Evolutionary conservation across 306 rosid species (phyloP).

Genomic region (Hippophae tibetana): DNA sequence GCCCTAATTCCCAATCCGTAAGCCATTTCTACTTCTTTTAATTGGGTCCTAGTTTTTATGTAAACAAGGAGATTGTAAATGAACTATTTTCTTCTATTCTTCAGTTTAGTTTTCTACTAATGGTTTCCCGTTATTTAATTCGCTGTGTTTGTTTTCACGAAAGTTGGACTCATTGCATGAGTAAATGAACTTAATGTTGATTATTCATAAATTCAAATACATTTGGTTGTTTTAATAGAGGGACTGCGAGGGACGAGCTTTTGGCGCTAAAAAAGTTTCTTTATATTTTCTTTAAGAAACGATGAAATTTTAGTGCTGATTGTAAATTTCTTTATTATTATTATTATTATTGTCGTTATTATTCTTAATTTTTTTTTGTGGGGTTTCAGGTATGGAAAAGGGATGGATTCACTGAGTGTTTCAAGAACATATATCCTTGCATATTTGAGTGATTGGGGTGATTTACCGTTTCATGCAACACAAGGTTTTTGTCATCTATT

Average conservation of each 20-base stretch:
- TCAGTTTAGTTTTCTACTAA: no score
- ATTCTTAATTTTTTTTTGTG: conserved; percentile 5
- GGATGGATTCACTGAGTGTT: conserved; percentile 54
- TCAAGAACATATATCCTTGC: conserved; percentile 73
- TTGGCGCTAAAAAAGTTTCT: no score
- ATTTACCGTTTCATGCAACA: conserved; percentile 2
- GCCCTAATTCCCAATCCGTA: conserved; percentile 59
- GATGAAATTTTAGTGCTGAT: no score
- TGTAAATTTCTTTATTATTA: background rate
- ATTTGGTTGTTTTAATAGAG: no score
- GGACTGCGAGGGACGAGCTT: no score
- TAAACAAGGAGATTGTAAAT: no score
- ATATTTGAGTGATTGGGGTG: conserved; percentile 3
- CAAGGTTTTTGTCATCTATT: background rate
- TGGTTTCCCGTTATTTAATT: no score
- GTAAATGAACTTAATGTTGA: no score
- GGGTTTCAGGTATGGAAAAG: conserved; percentile 77
- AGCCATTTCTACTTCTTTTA: conserved; percentile 11
- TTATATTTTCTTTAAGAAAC: no score
- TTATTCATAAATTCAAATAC: no score
- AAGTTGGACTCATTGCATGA: no score
- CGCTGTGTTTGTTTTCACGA: no score
- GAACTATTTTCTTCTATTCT: background rate
- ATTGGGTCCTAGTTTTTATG: background rate
- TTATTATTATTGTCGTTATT: background rate